Percentiles rank a stretch among this genome's conserved stretches.
These are phyloP conservation scores for Suhomyces kilbournensis DNA, from an alignment of 805 yeast genomes.

Conservation along the genomic window DNA sequence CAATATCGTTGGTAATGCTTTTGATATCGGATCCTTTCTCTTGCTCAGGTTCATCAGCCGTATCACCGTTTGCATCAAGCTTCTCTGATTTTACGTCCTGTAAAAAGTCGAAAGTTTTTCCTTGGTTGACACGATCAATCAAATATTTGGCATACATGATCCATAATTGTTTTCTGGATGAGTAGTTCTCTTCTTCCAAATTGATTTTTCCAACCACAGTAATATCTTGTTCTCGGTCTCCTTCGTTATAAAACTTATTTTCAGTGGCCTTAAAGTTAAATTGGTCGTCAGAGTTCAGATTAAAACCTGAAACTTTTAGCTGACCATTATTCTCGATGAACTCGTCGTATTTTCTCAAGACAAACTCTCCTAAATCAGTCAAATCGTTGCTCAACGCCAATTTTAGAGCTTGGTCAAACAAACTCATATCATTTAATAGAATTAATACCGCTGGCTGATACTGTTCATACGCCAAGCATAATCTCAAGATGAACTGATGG, in stretches of 20 bases:
- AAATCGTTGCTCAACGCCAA: conserved; percentile 64
- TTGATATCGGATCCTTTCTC: conserved; percentile 5
- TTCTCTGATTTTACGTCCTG: conserved; percentile 1
- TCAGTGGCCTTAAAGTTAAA: neutral
- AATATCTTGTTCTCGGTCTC: conserved; percentile 42
- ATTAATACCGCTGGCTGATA: conserved; percentile 68
- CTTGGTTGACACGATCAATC: conserved; percentile 27
- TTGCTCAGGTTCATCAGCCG: neutral
- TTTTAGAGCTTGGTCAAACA: conserved; percentile 77
- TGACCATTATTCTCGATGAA: conserved; percentile 12
- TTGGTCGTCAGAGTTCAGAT: neutral
- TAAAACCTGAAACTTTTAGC: conserved; percentile 2
- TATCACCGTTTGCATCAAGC: neutral
- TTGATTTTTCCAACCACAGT: conserved; percentile 26
- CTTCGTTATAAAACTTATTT: conserved; percentile 1
- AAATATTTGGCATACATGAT: conserved; percentile 56
- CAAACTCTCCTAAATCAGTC: conserved; percentile 49
- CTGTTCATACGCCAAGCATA: conserved; percentile 61
- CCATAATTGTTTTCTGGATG: conserved; percentile 70
- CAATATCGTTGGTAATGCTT: conserved; percentile 11
- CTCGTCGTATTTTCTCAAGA: conserved; percentile 32
- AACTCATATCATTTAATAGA: conserved; percentile 58
- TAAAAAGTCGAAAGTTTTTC: conserved; percentile 6
- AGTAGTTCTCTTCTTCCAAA: conserved; percentile 32
- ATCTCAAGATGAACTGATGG: conserved; percentile 68